Percentiles rank a stretch among this genome's conserved stretches.
Evolutionary conservation across 1,139 yeast genomes (phyloP).

Genomic region (Sugiyamaella neomexicana): DNA sequence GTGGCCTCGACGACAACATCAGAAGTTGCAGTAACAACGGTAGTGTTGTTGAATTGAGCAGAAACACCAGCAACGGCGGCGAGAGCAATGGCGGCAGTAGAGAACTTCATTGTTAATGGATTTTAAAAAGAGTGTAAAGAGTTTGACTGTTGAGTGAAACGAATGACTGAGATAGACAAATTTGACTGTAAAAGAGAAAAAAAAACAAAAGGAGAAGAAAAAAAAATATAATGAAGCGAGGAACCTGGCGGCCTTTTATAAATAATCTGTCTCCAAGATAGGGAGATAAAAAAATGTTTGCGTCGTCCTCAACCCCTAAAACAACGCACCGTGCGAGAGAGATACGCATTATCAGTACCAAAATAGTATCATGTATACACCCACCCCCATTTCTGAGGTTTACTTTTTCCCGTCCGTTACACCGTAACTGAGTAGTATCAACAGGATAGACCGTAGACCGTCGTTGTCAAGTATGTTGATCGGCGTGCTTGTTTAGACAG

Average conservation of each 20-base stretch:
- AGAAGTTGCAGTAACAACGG: constrained; percentile 22
- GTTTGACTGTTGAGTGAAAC: constrained; percentile 12
- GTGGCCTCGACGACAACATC: constrained; percentile 23
- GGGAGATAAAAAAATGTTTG: too few species aligned
- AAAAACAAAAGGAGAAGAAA: constrained; percentile 8
- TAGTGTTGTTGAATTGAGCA: constrained; percentile 19
- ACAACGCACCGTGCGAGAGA: not conserved
- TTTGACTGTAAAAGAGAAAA: constrained; percentile 9
- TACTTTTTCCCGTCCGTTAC: too few species aligned
- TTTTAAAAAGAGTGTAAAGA: constrained; percentile 8
- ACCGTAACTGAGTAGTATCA: not conserved
- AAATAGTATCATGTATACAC: not conserved
- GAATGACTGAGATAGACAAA: constrained; percentile 14
- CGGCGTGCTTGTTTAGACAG: not conserved
- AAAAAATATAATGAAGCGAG: constrained; percentile 1
- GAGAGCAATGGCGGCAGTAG: constrained; percentile 22
- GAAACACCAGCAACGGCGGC: constrained; percentile 23
- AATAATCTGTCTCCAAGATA: not conserved
- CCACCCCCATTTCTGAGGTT: not conserved
- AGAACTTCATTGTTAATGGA: constrained; percentile 21
- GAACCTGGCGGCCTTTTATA: constrained; percentile 7
- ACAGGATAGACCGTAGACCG: not conserved
- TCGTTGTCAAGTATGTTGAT: not conserved
- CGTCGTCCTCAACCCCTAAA: not conserved
- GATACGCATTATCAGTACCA: not conserved